Evolutionary conservation across 1,284 basidiomycete species (phyloP).

Genomic region (Cryptococcus sp.): DNA sequence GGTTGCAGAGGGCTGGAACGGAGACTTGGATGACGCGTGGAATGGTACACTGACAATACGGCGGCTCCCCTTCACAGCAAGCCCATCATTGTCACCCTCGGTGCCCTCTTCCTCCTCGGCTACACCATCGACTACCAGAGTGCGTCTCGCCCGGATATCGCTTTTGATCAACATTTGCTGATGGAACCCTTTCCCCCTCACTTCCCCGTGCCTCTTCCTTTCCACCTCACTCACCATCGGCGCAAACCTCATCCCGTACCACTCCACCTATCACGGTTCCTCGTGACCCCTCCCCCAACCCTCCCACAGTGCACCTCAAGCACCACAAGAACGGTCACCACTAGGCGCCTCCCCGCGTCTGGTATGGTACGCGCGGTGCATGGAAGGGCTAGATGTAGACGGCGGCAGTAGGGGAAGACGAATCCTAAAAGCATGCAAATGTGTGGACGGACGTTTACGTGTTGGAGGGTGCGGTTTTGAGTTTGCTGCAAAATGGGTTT

Average conservation of each 20-base stretch:
- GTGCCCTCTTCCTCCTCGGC: constrained; percentile 73
- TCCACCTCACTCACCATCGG: neutral
- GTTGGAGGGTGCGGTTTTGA: neutral
- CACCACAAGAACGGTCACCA: constrained; percentile 49
- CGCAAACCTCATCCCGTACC: neutral
- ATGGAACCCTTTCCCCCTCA: constrained; percentile 1
- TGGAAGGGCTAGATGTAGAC: neutral
- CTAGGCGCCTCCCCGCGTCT: constrained; percentile 22
- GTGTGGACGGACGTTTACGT: neutral
- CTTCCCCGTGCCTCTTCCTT: neutral
- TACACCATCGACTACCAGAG: constrained; percentile 91
- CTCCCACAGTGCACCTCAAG: constrained; percentile 43
- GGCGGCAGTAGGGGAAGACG: neutral
- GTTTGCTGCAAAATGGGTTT: too few species aligned
- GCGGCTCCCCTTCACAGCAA: constrained; percentile 23
- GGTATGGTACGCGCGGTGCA: neutral
- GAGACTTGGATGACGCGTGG: neutral
- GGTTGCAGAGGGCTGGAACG: neutral
- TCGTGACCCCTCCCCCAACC: neutral
- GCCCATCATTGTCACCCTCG: constrained; percentile 69
- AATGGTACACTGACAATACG: neutral
- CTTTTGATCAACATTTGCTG: neutral
- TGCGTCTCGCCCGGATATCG: constrained; percentile 53
- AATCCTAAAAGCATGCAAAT: neutral
- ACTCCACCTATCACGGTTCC: neutral